phyloP scores from a whole-genome alignment of 257 asterid species.

The Mitragyna speciosa region DNA sequence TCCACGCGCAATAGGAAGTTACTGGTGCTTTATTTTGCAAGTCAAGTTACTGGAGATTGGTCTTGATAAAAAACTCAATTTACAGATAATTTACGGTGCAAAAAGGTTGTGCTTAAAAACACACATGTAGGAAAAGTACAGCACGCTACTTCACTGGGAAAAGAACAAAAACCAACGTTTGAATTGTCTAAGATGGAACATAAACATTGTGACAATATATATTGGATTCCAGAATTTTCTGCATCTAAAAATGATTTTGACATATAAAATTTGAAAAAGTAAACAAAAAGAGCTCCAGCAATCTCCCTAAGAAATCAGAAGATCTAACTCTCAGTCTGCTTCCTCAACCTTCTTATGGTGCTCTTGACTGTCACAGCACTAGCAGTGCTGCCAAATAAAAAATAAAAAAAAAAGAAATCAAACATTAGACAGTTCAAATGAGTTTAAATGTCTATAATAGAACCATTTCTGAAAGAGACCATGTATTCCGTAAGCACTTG shows the following conservation, averaged over 20 bases:
- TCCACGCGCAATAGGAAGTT: neutral
- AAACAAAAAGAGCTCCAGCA: neutral
- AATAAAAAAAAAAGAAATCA: too few relatives aligned
- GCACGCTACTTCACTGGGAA: neutral
- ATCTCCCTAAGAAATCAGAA: neutral
- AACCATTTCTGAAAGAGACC: neutral
- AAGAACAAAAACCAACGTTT: too few relatives aligned
- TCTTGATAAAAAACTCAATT: too few relatives aligned
- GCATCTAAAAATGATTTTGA: neutral
- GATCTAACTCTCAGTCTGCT: conserved; percentile 63
- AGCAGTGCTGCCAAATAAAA: conserved; percentile 53
- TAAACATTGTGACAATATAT: neutral
- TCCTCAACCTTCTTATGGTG: conserved; percentile 70
- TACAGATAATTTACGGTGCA: too few relatives aligned
- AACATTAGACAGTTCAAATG: conserved; percentile 3
- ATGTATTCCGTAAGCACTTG: neutral
- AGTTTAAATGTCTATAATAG: neutral
- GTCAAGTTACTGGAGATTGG: neutral
- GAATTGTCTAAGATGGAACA: neutral
- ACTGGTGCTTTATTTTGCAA: neutral
- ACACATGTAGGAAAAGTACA: neutral
- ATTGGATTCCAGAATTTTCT: conserved; percentile 12
- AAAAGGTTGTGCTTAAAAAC: too few relatives aligned
- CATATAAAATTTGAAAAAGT: neutral
- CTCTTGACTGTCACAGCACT: conserved; percentile 71